phyloP scores from a whole-genome alignment of 1,139 yeast species.

The Geotrichum fermentans region DNA sequence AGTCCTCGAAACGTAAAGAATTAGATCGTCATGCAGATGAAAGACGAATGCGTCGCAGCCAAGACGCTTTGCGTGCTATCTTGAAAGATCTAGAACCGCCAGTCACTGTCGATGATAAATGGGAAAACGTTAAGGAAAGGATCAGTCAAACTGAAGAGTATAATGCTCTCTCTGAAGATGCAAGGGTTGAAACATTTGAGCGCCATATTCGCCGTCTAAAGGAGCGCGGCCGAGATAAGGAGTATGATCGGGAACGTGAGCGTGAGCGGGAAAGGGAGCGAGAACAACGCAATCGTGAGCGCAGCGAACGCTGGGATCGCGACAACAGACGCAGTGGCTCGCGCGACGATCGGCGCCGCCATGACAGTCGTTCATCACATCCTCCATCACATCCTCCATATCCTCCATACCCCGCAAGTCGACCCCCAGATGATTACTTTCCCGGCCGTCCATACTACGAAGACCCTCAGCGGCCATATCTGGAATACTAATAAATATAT shows the following conservation, averaged over 20 bases:
- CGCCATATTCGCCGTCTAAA: constrained; percentile 33
- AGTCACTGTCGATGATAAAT: constrained; percentile 32
- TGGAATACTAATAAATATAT: constrained; percentile 26
- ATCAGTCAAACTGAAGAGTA: constrained; percentile 38
- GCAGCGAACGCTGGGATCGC: constrained; percentile 14
- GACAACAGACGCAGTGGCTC: constrained; percentile 7
- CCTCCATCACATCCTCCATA: not conserved
- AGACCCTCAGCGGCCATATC: constrained; percentile 29
- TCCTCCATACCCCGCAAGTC: not conserved
- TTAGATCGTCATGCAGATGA: constrained; percentile 37
- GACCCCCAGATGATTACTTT: constrained; percentile 20
- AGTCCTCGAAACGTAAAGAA: constrained; percentile 24
- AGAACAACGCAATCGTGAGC: constrained; percentile 16
- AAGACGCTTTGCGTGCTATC: constrained; percentile 39
- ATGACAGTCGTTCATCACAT: constrained; percentile 9
- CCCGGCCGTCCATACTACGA: constrained; percentile 21
- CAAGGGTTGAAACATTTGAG: constrained; percentile 36
- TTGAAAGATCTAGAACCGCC: constrained; percentile 38
- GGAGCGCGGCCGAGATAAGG: constrained; percentile 27
- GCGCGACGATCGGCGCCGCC: constrained; percentile 11
- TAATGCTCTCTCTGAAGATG: constrained; percentile 37
- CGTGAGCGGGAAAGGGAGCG: constrained; percentile 21
- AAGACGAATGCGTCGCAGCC: constrained; percentile 37
- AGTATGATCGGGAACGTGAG: constrained; percentile 26
- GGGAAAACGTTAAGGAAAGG: constrained; percentile 39